Base-by-base conservation (phyloP, 164 flowering plant species). In the Magnolia sinica region DNA sequence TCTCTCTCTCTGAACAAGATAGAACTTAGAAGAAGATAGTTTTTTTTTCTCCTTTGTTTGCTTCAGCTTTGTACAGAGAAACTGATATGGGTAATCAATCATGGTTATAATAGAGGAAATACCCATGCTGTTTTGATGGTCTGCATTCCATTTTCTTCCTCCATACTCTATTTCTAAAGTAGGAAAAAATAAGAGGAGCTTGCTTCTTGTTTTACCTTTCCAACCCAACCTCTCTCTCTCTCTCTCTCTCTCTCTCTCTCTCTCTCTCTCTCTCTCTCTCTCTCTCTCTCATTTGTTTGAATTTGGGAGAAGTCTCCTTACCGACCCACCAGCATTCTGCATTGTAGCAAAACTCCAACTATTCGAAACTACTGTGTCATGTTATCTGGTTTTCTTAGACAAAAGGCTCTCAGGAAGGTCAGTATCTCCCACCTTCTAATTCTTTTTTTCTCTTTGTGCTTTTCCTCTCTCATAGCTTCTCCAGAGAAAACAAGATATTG, bases 121-220 rank as follows among this genome's bases (percentile, higher is more conserved):
- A 65, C 75, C 71, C 75, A 71, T 64, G 24, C 71, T 52, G 23
- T 45, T 70, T 71, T 76, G 70, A 27, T 63, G 51, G 22, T 61
- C 58, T 80, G 63, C 77, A 50, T 73, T 37, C 76, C 68, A 51
- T 68, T 72, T 73, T 70, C 75, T 65, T 77, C 75, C 70, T 50
- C 59, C 49, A 51, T 9, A 45, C 64, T 71, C 29, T 70, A 50
- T 61, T 69, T 78, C 74, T 73, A 49, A 50, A 64, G 65, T 8
- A 49, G 37, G 58, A 64, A 20, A 78, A 76, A 70, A 64, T 7
- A 63, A 52, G 49, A 27, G 24, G 45, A 63, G n/a, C 50, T 79
- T 64, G 23, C 45, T 70, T 67, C 63, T 37, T 70, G 52, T 59
- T 50, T 69, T 52, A 4, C 55, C 73, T 61, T 27, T 71, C 50